These are phyloP conservation scores for Pichia terricola DNA, from an alignment of 1,139 yeast species.

Conservation along the genomic window DNA sequence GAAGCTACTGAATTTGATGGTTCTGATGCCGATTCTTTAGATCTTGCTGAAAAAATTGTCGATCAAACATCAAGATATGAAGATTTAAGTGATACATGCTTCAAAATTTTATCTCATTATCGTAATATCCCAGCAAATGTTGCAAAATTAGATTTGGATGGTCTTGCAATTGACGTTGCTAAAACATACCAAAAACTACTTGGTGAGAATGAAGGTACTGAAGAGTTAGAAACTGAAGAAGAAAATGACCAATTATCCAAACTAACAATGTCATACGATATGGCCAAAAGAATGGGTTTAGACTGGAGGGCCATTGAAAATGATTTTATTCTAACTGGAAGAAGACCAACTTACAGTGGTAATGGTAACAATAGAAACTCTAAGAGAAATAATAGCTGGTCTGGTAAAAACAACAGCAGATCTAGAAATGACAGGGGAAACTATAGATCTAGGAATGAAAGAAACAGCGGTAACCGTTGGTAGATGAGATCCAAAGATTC, in stretches of 20 bases:
- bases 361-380: slow-evolving; percentile 11
- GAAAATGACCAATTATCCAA: slow-evolving; percentile 1
- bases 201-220: slow-evolving; percentile 1
- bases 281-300: slow-evolving; percentile 12
- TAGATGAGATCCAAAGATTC: background rate
- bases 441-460: slow-evolving; percentile 7
- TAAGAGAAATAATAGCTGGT: slow-evolving; percentile 8
- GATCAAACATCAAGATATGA: slow-evolving; percentile 18
- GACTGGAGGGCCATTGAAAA: slow-evolving; percentile 10
- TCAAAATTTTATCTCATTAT: slow-evolving; percentile 30
- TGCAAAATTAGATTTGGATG: slow-evolving; percentile 16
- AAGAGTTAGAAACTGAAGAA: too few relatives aligned
- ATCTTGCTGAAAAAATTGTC: slow-evolving; percentile 24
- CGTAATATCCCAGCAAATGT: slow-evolving; percentile 21
- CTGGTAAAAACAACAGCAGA: slow-evolving; percentile 7
- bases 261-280: slow-evolving; percentile 8
- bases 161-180: slow-evolving; percentile 16
- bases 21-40: slow-evolving; percentile 9
- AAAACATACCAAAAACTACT: slow-evolving; percentile 8
- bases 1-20: slow-evolving; percentile 23
- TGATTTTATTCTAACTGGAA: slow-evolving; percentile 9
- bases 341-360: slow-evolving; percentile 8
- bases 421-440: slow-evolving; percentile 6
- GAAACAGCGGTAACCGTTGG: slow-evolving; percentile 4
- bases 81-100: slow-evolving; percentile 22